Base-by-base conservation (phyloP, 371 early-diverging fungal genomes). In the Actinomucor elegans region DNA sequence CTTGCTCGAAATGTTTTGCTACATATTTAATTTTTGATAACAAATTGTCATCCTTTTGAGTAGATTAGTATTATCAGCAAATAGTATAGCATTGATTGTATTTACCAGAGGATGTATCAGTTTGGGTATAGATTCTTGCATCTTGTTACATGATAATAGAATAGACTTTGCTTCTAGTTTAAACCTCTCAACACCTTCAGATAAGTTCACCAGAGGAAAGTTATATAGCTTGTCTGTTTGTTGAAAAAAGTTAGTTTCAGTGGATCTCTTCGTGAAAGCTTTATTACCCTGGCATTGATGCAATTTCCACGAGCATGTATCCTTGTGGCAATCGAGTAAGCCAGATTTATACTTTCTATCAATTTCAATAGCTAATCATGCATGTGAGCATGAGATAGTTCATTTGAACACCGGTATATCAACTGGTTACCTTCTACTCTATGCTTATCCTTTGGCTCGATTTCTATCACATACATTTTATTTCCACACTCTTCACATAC, bases 231-330 rank as follows among this genome's bases (percentile, higher is more conserved):
- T 28, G 14, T 45, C 51, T 57, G n/a, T n/a, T n/a, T n/a, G n/a
- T n/a, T n/a, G n/a, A n/a, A n/a, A n/a, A n/a, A n/a, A n/a, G n/a
- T n/a, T n/a, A n/a, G n/a, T n/a, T n/a, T n/a, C n/a, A n/a, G n/a
- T n/a, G n/a, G n/a, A n/a, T n/a, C n/a, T n/a, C n/a, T n/a, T n/a
- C n/a, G n/a, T n/a, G n/a, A n/a, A n/a, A n/a, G n/a, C n/a, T n/a
- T n/a, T n/a, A n/a, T n/a, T n/a, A n/a, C n/a, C n/a, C n/a, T n/a
- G n/a, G n/a, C n/a, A n/a, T n/a, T n/a, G n/a, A n/a, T n/a, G n/a
- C n/a, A 23, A 2, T 32, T 33, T 46, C 58, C 58, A 58, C 17
- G 20, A 24, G 20, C 58, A 58, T 3, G 27, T 34, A 8, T 45
- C 34, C 7, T 31, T 52, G n/a, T 58, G 58, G 21, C 34, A 38